Base-by-base conservation (phyloP, 108 stramenopile species). In the Cylindrotheca fusiformis region DNA sequence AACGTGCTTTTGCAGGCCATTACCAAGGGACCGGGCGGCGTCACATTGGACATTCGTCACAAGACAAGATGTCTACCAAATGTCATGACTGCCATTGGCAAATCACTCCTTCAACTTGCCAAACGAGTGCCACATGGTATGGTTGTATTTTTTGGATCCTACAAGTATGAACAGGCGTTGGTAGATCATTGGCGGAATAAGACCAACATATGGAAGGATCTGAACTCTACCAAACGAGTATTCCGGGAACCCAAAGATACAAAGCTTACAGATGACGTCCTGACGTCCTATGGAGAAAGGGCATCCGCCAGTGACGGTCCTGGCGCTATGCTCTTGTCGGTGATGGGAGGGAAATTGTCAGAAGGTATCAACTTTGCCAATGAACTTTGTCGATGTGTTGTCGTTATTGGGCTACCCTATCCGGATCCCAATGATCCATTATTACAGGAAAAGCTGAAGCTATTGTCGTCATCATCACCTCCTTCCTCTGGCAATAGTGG, bases 301-400 rank as follows among this genome's bases (percentile, higher is more conserved):
- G 75, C 69, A 18, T 25, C 53, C 18, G 55, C 50, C 29, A 58
- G 64, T 12, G 65, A 30, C 12, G 10, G 36, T 6, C 23, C 33
- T 5, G 98, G 98, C 4, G 95, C 93, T 12, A 27, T 98, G 22
- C 77, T 99, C 24, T 79, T 98, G 22, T 94, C 90, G 32, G 97
- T 99, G 0, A 83, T 98, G 51, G 97, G 97, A 26, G 99, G 97
- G 5, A 98, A 98, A 68, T 86, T 99, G 67, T 92, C 90, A 52
- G 99, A 99, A 73, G 99, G 99, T 4, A 98, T 99, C 79, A 99
- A 99, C 59, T 98, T 99, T 78, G 79, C 84, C 48, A 86, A 99
- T 69, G 96, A 97, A n/a, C 88, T 98, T 72, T 97, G 96, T 18
- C 77, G 99, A 17, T 76, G 82, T 52, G 98, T 99, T 2, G 80